phyloP scores from a whole-genome alignment of 768 basidiomycete genomes.

The Pleurotus eryngii region DNA sequence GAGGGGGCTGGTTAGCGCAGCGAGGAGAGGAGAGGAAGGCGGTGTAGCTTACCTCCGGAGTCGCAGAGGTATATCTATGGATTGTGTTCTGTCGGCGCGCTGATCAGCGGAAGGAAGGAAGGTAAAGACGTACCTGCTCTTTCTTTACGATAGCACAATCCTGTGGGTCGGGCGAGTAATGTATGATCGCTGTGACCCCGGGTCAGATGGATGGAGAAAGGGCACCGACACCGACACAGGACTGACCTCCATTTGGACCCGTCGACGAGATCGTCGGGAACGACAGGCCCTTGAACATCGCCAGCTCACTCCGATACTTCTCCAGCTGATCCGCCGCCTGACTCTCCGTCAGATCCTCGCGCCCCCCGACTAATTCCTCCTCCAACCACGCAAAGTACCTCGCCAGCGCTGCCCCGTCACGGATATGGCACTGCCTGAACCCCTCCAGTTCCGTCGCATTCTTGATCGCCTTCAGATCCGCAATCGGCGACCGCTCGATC shows the following conservation, averaged over 20 bases:
- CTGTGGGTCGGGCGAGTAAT: conserved; percentile 78
- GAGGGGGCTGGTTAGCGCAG: no score
- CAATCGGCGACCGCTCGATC: conserved; percentile 67
- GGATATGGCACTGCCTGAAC: conserved; percentile 83
- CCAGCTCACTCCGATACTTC: conserved; percentile 77
- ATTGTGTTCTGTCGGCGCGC: background rate
- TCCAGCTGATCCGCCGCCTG: conserved; percentile 79
- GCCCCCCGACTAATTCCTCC: conserved; percentile 65
- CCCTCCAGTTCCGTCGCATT: conserved; percentile 82
- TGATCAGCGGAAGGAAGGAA: background rate
- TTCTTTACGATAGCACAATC: conserved; percentile 73
- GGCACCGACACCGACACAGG: background rate
- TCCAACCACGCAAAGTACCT: conserved; percentile 96
- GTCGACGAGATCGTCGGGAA: conserved; percentile 92
- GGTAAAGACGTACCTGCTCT: conserved; percentile 37
- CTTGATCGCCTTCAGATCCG: conserved; percentile 79
- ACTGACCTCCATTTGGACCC: conserved; percentile 85
- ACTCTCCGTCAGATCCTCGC: conserved; percentile 62
- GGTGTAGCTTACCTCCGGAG: conserved; percentile 53
- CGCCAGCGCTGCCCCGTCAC: conserved; percentile 85
- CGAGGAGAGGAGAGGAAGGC: no score
- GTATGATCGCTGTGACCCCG: conserved; percentile 71
- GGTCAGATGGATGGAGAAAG: background rate
- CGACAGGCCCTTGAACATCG: conserved; percentile 81
- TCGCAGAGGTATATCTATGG: conserved; percentile 39